phyloP scores from a whole-genome alignment of 78 protist genomes.

The Corallochytrium limacisporum region DNA sequence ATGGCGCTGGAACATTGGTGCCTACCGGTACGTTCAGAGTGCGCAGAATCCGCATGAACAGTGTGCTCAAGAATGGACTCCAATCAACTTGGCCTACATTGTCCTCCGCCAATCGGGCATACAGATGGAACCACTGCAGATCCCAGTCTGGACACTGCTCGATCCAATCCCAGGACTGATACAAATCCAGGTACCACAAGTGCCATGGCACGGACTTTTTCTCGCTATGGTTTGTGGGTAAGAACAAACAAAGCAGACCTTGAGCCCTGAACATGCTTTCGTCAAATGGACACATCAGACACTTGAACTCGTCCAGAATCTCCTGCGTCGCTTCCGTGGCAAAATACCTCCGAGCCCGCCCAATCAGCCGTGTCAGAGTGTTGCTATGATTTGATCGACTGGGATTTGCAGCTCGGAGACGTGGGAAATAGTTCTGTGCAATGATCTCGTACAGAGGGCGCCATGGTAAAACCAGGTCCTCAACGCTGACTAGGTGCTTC shows the following conservation, averaged over 20 bases:
- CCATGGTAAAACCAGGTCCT: too few species aligned
- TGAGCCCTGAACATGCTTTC: neutral
- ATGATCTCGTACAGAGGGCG: slow-evolving; percentile 1
- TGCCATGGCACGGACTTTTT: neutral
- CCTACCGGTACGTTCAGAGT: neutral
- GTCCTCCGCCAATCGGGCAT: slow-evolving; percentile 5
- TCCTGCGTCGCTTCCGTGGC: slow-evolving; percentile 13
- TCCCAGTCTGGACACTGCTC: slow-evolving; percentile 11
- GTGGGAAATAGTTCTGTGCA: neutral
- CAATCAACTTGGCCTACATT: neutral
- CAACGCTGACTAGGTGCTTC: too few species aligned
- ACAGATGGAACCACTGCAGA: neutral
- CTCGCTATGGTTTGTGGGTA: slow-evolving; percentile 2
- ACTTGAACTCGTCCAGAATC: slow-evolving; percentile 20
- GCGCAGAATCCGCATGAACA: neutral
- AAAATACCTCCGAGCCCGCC: slow-evolving; percentile 4
- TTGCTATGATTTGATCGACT: neutral
- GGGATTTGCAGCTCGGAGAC: neutral
- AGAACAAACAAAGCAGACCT: neutral
- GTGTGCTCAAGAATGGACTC: neutral
- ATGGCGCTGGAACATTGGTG: neutral
- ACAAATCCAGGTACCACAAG: neutral
- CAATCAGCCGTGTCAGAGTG: neutral
- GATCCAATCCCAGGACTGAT: neutral
- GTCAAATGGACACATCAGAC: slow-evolving; percentile 21